A percentile compares a stretch with the other conserved stretches of the same genome.
phyloP scores from a whole-genome alignment of 768 basidiomycete species.

The Pleurotus ostreatus region DNA sequence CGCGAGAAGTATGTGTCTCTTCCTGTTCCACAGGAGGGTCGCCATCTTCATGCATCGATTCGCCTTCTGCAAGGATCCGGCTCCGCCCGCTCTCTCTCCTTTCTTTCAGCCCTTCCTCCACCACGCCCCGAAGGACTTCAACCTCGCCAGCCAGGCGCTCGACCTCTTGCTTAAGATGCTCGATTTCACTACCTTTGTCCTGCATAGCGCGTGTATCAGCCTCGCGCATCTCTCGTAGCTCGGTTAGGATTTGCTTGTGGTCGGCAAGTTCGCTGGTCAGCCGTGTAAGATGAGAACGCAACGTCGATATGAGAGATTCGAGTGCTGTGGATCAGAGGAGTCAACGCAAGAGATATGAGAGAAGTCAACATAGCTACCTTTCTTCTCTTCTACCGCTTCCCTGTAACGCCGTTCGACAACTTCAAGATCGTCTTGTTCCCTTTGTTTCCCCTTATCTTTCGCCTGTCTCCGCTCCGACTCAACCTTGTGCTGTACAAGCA shows the following conservation, averaged over 20 bases:
- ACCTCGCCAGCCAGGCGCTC: slow-evolving; percentile 83
- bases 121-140: slow-evolving; percentile 78
- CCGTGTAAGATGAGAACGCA: slow-evolving; percentile 71
- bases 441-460: slow-evolving; percentile 33
- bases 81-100: slow-evolving; percentile 19
- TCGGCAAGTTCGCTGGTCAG: slow-evolving; percentile 76
- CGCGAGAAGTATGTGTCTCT: neutral
- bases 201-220: slow-evolving; percentile 52
- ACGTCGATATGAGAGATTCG: slow-evolving; percentile 70
- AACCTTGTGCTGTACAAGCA: slow-evolving; percentile 31
- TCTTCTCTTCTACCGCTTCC: slow-evolving; percentile 84
- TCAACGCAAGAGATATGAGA: slow-evolving; percentile 7
- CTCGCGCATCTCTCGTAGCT: slow-evolving; percentile 61
- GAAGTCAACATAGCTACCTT: slow-evolving; percentile 47
- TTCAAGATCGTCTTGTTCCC: slow-evolving; percentile 22
- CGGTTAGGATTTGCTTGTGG: slow-evolving; percentile 67
- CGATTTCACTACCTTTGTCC: slow-evolving; percentile 64
- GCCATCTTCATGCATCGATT: slow-evolving; percentile 23
- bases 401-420: slow-evolving; percentile 49
- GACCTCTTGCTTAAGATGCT: slow-evolving; percentile 67
- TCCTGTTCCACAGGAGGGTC: slow-evolving; percentile 15
- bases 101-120: slow-evolving; percentile 83
- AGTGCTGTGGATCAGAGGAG: slow-evolving; percentile 47
- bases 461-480: slow-evolving; percentile 21
- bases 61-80: slow-evolving; percentile 15